Base-by-base conservation (phyloP, 305 asterid species). In the Coffea humblotiana region DNA sequence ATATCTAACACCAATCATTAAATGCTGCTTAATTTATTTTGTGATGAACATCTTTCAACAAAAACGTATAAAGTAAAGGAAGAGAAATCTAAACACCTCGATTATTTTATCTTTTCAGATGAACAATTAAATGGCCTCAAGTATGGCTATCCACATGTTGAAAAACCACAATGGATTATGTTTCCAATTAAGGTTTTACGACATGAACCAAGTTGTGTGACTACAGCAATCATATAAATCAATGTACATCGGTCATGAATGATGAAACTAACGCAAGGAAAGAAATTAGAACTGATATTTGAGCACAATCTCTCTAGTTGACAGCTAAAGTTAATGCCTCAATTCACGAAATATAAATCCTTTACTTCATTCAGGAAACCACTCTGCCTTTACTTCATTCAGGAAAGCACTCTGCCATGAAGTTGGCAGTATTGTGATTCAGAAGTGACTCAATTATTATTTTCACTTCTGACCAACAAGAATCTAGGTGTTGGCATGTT, bases 401-500 rank as follows among this genome's bases (percentile, higher is more conserved):
- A 61, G 29, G 16, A 72, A 1, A 51, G 29, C 37, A 16, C 45
- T 43, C 32, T 14, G 32, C 27, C 16, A 48, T 61, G 19, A 8
- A 29, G 13, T 52, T 16, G 27, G 45, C 52, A 73, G 25, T 2
- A 18, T 27, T 16, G 7, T 49, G 32, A 21, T 56, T 52, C 48
- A 49, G 63, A 47, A 12, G 66, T 13, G n/a, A 72, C 47, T 49
- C 16, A 29, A 66, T 16, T 40, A 52, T 23, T 51, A 6, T 27
- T 51, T 73, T 12, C 29, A 25, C 15, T 73, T 2, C 60, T 48
- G 32, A 15, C 43, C 63, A 63, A 48, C 35, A 45, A 25, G 23
- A 37, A 48, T 72, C 25, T n/a, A 21, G 40, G 18, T 23, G 51
- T 84, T 86, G 83, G 75, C 90, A 87, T n/a, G 91, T 79, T 29